Base-by-base conservation (phyloP, 768 basidiomycete species). In the Lactifluus subvellereus region DNA sequence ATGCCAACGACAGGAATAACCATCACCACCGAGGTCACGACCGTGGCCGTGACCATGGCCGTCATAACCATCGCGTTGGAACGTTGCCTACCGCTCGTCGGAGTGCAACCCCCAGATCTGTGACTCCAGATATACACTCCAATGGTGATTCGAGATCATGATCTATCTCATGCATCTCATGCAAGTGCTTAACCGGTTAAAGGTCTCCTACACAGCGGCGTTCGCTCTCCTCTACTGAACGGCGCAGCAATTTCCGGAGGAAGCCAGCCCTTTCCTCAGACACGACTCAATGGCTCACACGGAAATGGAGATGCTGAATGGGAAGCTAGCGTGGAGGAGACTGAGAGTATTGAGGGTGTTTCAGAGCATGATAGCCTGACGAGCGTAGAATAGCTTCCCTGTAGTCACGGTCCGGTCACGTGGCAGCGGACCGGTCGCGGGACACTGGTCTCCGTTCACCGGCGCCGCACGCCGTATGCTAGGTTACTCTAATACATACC, bases 131-230 rank as follows among this genome's bases (percentile, higher is more conserved):
- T 59, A 38, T 54, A 59, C 59, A 62, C 49, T 47, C 65, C 48
- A 67, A 67, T 45, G 67, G 67, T 67, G 67, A 67, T 63, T 67
- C 65, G 33, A 56, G 42, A 56, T 62, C 57, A 55, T 60, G 60
- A 67, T 65, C 22, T 42, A 35, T 61, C 14, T 40, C 54, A 42
- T 45, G 49, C 49, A 43, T 55, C 53, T 58, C 65, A 60, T 61
- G 53, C 57, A 66, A 54, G 45, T 54, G 55, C 54, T 59, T 55
- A 57, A 57, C 48, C 56, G 61, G 47, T 59, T 55, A 48, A 67
- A 67, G 67, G 67, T 67, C 35, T 62, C 47, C 33, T 49, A 40
- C 61, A 47, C 52, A 52, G 35, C 18, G 33, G 54, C 38, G 40
- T 62, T 52, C 66, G 57, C 32, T 61, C 66, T 11, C 61, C 60